Evolutionary conservation across 1,284 basidiomycete species (phyloP).

Genomic region (Ceratobasidium sp.): DNA sequence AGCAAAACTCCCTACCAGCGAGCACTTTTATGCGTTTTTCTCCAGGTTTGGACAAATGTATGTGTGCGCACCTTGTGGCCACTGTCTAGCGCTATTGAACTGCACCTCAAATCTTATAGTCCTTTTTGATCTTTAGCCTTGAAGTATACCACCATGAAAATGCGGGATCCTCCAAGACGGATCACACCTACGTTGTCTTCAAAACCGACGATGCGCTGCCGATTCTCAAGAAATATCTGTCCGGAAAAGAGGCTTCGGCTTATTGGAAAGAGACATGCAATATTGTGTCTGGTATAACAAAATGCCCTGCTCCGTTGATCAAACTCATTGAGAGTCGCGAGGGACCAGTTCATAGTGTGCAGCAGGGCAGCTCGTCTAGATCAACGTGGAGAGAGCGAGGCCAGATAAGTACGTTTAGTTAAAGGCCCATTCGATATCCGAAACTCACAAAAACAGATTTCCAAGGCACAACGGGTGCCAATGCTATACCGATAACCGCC

Average conservation of each 20-base stretch:
- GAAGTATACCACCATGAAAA: conserved; percentile 1
- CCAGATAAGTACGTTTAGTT: no score
- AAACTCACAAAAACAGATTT: no score
- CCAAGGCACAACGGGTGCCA: no score
- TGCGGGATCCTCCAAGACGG: background rate
- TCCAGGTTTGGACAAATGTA: conserved; percentile 33
- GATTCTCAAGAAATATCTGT: conserved; percentile 18
- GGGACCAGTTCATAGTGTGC: no score
- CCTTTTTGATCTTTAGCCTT: background rate
- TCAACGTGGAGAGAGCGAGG: no score
- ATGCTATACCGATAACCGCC: no score
- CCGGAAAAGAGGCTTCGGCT: background rate
- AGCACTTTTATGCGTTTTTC: conserved; percentile 24
- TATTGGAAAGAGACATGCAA: conserved; percentile 26
- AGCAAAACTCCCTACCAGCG: conserved; percentile 5
- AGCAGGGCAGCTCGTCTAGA: no score
- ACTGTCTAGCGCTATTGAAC: background rate
- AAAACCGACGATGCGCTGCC: conserved; percentile 1
- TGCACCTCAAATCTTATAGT: background rate
- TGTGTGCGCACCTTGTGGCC: background rate
- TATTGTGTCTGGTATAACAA: background rate
- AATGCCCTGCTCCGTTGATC: background rate
- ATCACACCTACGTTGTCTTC: conserved; percentile 29
- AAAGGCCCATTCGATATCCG: no score
- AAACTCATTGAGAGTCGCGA: background rate